Conservation (phyloP, 2,329 filamentous ascomycete genomes). For the Cladophialophora yegresii region DNA sequence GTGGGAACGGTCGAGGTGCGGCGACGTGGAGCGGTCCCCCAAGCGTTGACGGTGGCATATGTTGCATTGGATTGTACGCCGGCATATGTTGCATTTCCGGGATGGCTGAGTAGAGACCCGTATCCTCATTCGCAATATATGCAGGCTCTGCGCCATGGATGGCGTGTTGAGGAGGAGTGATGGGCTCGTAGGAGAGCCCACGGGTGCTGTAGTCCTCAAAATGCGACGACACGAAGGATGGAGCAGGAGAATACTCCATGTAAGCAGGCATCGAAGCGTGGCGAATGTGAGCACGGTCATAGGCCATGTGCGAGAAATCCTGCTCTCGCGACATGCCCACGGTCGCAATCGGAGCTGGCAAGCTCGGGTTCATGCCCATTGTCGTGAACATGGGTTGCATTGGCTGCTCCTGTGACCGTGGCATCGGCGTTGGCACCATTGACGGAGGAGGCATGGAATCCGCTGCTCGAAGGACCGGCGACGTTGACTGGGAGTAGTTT, state of each 20-base stretch:
- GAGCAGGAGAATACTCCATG: constrained; percentile 96
- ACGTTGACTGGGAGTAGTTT: constrained; percentile 75
- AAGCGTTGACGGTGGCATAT: constrained; percentile 82
- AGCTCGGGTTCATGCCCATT: constrained; percentile 68
- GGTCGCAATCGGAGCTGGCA: constrained; percentile 69
- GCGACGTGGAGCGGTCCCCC: constrained; percentile 71
- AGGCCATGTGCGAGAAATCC: constrained; percentile 79
- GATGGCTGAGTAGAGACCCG: constrained; percentile 90
- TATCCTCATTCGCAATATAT: constrained; percentile 98
- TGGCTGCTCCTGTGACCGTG: constrained; percentile 62
- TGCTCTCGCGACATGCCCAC: constrained; percentile 80
- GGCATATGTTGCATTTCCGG: constrained; percentile 79
- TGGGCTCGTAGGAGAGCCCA: constrained; percentile 92
- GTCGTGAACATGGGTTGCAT: constrained; percentile 68
- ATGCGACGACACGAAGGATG: constrained; percentile 97
- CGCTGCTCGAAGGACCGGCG: constrained; percentile 84
- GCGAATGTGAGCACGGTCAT: constrained; percentile 86
- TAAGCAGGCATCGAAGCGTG: constrained; percentile 99
- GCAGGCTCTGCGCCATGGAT: constrained; percentile 81
- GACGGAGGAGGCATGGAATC: constrained; percentile 92
- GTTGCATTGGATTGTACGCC: constrained; percentile 83
- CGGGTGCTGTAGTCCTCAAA: constrained; percentile 98
- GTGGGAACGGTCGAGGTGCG: constrained; percentile 65
- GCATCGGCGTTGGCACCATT: constrained; percentile 69
- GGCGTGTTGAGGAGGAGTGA: constrained; percentile 91